Conservation (phyloP, 345 rosid genomes). For the Reutealis trisperma region DNA sequence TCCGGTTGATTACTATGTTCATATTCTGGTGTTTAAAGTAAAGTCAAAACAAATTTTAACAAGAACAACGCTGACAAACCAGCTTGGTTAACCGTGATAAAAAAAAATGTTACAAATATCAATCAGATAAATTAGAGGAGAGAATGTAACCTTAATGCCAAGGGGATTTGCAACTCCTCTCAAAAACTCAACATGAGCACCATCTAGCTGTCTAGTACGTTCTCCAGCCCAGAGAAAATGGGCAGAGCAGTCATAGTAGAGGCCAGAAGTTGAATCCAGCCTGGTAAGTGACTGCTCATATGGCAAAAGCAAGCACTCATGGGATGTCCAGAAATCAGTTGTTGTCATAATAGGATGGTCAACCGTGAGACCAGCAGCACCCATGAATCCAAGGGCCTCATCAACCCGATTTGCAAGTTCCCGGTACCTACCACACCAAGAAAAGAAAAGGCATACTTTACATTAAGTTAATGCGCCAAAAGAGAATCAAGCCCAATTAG, state of each 20-base stretch:
- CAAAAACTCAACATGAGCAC: slow-evolving; percentile 35
- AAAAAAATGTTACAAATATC: neutral
- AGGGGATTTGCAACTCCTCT: slow-evolving; percentile 36
- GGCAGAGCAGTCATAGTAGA: slow-evolving; percentile 38
- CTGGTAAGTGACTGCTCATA: slow-evolving; percentile 36
- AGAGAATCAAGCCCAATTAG: slow-evolving; percentile 6
- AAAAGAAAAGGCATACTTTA: neutral
- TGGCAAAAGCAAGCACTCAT: slow-evolving; percentile 36
- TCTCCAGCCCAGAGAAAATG: slow-evolving; percentile 36
- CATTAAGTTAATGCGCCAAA: neutral
- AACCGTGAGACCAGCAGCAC: slow-evolving; percentile 35
- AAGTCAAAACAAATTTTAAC: neutral
- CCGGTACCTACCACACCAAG: slow-evolving; percentile 25
- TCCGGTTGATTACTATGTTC: neutral
- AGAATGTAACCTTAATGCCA: slow-evolving; percentile 27
- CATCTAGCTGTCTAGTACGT: slow-evolving; percentile 35
- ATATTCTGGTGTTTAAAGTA: neutral
- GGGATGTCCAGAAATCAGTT: slow-evolving; percentile 38
- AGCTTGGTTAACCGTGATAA: no score
- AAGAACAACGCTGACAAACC: neutral
- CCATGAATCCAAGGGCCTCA: slow-evolving; percentile 37
- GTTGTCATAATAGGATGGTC: slow-evolving; percentile 36
- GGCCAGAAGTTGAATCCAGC: slow-evolving; percentile 37
- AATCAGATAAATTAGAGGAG: neutral
- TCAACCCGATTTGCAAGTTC: slow-evolving; percentile 35